Conservation (phyloP, 2,329 filamentous ascomycete species). For the Phialophora tarda region DNA sequence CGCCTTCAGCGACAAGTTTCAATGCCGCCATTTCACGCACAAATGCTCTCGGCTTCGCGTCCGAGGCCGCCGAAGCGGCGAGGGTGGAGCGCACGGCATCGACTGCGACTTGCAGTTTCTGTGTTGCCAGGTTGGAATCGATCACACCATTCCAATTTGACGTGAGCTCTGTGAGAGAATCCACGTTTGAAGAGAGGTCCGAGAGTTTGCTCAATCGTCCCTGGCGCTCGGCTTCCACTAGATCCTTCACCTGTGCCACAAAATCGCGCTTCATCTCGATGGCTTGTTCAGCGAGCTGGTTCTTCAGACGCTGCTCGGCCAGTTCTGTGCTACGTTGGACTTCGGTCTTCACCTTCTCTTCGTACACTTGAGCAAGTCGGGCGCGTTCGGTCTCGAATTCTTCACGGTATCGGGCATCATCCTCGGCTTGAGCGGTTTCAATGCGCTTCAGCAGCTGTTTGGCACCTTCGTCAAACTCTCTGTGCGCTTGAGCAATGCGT, state of each 20-base stretch:
- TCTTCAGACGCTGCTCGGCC: constrained; percentile 80
- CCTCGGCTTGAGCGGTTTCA: constrained; percentile 78
- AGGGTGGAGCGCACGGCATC: constrained; percentile 88
- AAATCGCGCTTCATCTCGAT: constrained; percentile 87
- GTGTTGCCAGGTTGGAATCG: constrained; percentile 87
- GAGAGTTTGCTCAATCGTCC: constrained; percentile 84
- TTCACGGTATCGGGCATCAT: constrained; percentile 81
- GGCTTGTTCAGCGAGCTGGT: constrained; percentile 87
- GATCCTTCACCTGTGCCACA: constrained; percentile 73
- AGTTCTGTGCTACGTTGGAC: constrained; percentile 79
- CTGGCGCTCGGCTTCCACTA: constrained; percentile 86
- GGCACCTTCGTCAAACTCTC: constrained; percentile 84
- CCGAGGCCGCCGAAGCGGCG: constrained; percentile 67
- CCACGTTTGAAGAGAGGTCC: constrained; percentile 76
- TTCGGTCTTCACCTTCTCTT: constrained; percentile 77
- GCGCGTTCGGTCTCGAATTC: constrained; percentile 90
- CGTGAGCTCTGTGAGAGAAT: constrained; percentile 84
- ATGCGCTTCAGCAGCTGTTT: constrained; percentile 87
- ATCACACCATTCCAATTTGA: constrained; percentile 89
- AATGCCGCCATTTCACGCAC: constrained; percentile 90
- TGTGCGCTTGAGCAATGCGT: constrained; percentile 72
- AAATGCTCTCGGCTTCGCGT: constrained; percentile 72
- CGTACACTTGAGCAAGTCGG: constrained; percentile 76
- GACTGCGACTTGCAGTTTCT: constrained; percentile 94
- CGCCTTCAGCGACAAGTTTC: constrained; percentile 85